phyloP scores from a whole-genome alignment of 768 basidiomycete genomes.

The Dioszegia crocea region DNA sequence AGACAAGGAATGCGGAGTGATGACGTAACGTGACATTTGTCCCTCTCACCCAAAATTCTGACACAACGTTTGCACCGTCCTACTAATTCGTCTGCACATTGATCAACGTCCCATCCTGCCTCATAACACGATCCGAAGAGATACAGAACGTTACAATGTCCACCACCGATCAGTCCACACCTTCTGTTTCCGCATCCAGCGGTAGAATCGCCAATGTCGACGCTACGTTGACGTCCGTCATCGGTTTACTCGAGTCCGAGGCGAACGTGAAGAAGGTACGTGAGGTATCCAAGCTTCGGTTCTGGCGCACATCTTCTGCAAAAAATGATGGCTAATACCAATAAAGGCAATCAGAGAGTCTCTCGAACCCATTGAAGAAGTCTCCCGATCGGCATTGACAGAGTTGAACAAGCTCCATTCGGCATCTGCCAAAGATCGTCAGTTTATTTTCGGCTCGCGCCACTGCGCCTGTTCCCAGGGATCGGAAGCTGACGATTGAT shows the following conservation, averaged over 20 bases:
- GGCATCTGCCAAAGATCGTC: constrained; percentile 25
- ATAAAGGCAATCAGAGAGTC: constrained; percentile 32
- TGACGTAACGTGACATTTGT: too few species aligned
- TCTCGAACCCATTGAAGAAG: constrained; percentile 39
- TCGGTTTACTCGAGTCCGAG: constrained; percentile 35
- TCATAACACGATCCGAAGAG: too few species aligned
- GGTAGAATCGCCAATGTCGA: constrained; percentile 18
- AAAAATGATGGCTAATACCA: too few species aligned
- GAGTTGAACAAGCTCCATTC: constrained; percentile 39
- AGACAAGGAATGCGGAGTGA: too few species aligned
- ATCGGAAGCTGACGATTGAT: not conserved
- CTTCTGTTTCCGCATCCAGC: not conserved
- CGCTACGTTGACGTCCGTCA: constrained; percentile 18
- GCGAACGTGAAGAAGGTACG: constrained; percentile 39
- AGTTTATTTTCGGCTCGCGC: too few species aligned
- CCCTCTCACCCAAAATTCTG: too few species aligned
- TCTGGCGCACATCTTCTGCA: not conserved
- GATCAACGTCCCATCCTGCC: too few species aligned
- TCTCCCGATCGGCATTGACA: constrained; percentile 26
- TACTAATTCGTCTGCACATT: too few species aligned
- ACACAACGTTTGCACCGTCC: too few species aligned
- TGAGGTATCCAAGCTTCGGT: not conserved
- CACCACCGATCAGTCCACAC: not conserved
- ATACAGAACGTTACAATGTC: not conserved
- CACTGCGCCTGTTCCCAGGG: too few species aligned